Evolutionary conservation across 331 rosid species (phyloP).

Genomic region (Acacia concinna): DNA sequence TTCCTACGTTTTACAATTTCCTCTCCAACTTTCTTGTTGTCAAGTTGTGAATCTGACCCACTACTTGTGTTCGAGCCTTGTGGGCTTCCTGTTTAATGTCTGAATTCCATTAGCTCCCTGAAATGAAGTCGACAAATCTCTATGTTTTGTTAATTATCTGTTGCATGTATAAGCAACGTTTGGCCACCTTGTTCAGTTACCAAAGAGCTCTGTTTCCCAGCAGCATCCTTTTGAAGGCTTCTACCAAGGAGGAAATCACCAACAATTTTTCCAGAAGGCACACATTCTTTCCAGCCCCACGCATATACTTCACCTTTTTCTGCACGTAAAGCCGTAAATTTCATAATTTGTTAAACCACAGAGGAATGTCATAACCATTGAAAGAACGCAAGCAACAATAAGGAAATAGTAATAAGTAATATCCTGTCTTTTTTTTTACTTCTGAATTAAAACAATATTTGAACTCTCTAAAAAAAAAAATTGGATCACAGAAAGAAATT

Average conservation of each 20-base stretch:
- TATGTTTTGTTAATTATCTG: slow-evolving; percentile 17
- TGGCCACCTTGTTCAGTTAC: slow-evolving; percentile 66
- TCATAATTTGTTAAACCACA: background rate
- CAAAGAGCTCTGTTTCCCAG: slow-evolving; percentile 48
- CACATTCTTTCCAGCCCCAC: slow-evolving; percentile 98
- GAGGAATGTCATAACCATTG: background rate
- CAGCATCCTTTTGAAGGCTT: slow-evolving; percentile 47
- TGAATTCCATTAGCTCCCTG: slow-evolving; percentile 36
- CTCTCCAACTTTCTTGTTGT: slow-evolving; percentile 54
- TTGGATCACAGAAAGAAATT: no score
- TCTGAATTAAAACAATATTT: background rate
- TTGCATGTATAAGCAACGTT: slow-evolving; percentile 7
- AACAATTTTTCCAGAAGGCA: slow-evolving; percentile 70
- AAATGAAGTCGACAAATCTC: slow-evolving; percentile 33
- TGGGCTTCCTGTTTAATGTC: slow-evolving; percentile 47
- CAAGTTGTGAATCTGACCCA: slow-evolving; percentile 59
- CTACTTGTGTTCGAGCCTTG: slow-evolving; percentile 53
- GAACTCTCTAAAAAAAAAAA: background rate
- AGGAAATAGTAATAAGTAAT: background rate
- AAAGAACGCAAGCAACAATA: background rate
- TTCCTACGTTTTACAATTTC: slow-evolving; percentile 72
- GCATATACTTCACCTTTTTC: slow-evolving; percentile 71
- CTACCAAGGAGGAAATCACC: slow-evolving; percentile 51
- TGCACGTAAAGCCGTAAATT: slow-evolving; percentile 32
- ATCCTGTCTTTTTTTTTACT: no score